Conservation (phyloP, 2,329 filamentous ascomycete genomes). For the Bipolaris cookei region DNA sequence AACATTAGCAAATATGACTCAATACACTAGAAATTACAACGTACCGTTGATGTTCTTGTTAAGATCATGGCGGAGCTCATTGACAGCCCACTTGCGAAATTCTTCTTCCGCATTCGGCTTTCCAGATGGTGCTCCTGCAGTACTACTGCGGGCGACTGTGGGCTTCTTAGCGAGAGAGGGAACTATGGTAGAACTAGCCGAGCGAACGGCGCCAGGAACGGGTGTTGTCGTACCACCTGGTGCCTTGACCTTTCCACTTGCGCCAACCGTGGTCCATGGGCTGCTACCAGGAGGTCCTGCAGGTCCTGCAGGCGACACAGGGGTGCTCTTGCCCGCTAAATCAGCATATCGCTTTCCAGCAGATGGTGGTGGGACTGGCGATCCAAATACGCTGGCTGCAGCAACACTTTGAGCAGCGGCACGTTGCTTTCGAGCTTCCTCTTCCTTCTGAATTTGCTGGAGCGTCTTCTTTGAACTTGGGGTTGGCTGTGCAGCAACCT, state of each 20-base stretch:
- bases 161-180: constrained; percentile 59
- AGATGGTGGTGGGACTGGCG: constrained; percentile 51
- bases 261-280: constrained; percentile 95
- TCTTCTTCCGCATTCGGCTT: constrained; percentile 79
- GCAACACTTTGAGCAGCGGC: constrained; percentile 60
- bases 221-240: constrained; percentile 65
- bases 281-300: constrained; percentile 54
- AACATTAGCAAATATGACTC: constrained; percentile 22
- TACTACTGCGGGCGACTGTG: constrained; percentile 58
- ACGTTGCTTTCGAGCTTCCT: constrained; percentile 86
- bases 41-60: constrained; percentile 71
- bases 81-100: constrained; percentile 90
- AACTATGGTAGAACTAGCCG: constrained; percentile 55
- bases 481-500: constrained; percentile 51
- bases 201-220: constrained; percentile 55
- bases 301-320: constrained; percentile 44
- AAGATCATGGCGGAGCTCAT: constrained; percentile 76
- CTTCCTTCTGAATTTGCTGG: constrained; percentile 95
- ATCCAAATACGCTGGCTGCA: constrained; percentile 53
- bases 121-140: constrained; percentile 52
- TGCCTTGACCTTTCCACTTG: constrained; percentile 87
- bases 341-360: constrained; percentile 91
- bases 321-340: constrained; percentile 78
- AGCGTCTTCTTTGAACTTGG: constrained; percentile 79
- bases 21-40: constrained; percentile 22